Conservation (phyloP, 208 protist species). For the Leishmania gerbilli region DNA sequence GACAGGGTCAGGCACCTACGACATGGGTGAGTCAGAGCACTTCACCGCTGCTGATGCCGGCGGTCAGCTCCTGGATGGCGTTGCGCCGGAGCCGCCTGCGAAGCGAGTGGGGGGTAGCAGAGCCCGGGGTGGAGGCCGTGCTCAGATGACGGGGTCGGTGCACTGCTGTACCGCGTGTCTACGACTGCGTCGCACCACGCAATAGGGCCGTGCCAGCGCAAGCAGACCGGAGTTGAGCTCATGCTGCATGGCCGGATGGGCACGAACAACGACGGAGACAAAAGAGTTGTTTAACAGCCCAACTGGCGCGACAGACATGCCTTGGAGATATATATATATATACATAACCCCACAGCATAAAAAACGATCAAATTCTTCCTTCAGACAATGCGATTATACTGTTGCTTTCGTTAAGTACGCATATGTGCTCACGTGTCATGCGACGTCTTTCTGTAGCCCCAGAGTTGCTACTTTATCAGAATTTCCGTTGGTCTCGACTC, state of each 20-base stretch:
- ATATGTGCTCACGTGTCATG: background rate
- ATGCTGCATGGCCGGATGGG: background rate
- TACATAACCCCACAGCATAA: background rate
- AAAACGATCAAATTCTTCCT: background rate
- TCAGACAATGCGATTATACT: background rate
- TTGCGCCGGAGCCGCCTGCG: background rate
- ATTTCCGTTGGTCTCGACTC: background rate
- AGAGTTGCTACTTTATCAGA: background rate
- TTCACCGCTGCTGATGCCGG: background rate
- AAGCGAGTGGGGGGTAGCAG: background rate
- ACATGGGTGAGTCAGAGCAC: background rate
- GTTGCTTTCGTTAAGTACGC: background rate
- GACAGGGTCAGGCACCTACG: background rate
- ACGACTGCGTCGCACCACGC: too few species aligned
- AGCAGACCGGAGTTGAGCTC: background rate
- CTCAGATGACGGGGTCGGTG: too few species aligned
- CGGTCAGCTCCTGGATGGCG: background rate
- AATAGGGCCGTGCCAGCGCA: too few species aligned
- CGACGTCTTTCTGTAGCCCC: background rate
- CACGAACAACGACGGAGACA: background rate
- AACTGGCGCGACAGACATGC: background rate
- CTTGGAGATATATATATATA: too few species aligned
- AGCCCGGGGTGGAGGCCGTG: too few species aligned
- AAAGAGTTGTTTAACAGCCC: background rate
- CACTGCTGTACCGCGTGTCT: background rate